Evolutionary conservation across 2,329 filamentous ascomycete species (phyloP), one percentile per base, ranked within the genome.

Genomic region (Colletotrichum magnum): DNA sequence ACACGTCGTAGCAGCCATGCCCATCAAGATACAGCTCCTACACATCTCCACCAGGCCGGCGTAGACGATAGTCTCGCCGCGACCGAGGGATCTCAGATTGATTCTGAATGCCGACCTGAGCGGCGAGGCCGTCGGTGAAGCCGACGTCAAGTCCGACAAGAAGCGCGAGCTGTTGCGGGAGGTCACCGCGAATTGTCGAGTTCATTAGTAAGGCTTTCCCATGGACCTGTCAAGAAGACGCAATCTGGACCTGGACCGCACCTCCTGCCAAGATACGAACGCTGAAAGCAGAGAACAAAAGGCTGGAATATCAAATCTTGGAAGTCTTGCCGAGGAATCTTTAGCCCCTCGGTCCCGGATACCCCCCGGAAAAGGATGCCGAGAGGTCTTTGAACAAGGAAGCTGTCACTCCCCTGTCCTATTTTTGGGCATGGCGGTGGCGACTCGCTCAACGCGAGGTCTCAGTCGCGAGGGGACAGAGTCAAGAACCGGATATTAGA

Each of bases 21-120:
- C 21, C 21, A 24, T 24, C 21, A 24, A 24, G 69, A 94, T 92
- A 54, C 89, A 88, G 2, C 92, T 91, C 0, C 90, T 90, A 69
- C 92, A 91, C 47, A 93, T 83, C 77, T 94, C 92, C 0, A 91
- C 91, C 32, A 93, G 79, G 0, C 92, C 92, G 2, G 90, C 92
- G 47, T 89, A 88, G 24, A 94, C 87, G 62, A 92, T 88, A 0
- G 89, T 88, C 64, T 87, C 86, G 15, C 88, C 87, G 63, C 86
- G 83, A 3, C 89, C 89, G 5, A 92, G 81, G 3, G 86, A 87
- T 21, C 87, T 88, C 4, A 94, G 83, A 3, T 92, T 92, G 1
- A 92, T 91, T 0, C 91, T 93, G 18, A 94, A 82, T 18, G 92
- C 92, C 92, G 75, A 94, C 94, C 0, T 69, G 94, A 82, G 13